Evolutionary conservation across 176 grass and related monocot genomes (phyloP).

Genomic region (Luzula sylvatica): DNA sequence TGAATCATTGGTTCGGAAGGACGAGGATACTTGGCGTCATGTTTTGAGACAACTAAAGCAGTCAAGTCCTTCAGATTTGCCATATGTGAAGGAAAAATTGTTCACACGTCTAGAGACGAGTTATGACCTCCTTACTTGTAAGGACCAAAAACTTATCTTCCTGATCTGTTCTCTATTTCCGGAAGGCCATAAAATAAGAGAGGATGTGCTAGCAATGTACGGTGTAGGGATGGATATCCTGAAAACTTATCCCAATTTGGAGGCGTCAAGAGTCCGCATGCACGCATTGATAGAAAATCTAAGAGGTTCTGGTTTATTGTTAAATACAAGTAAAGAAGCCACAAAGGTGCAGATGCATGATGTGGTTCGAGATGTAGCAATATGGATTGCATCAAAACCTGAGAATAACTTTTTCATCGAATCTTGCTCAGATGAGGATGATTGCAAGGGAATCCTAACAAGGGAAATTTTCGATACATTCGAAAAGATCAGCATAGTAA

Average conservation of each 20-base stretch:
- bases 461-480: no score
- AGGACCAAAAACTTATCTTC: slow-evolving; percentile 7
- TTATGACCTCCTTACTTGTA: background rate
- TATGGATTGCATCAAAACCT: no score
- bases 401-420: no score
- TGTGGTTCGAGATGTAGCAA: no score
- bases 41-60: background rate
- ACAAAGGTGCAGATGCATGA: no score
- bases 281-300: slow-evolving; percentile 6
- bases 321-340: no score
- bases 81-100: slow-evolving; percentile 2
- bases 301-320: no score
- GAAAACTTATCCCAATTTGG: background rate
- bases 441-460: no score
- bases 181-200: slow-evolving; percentile 15
- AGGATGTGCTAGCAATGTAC: slow-evolving; percentile 4
- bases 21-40: background rate
- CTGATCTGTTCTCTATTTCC: slow-evolving; percentile 16
- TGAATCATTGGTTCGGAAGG: background rate
- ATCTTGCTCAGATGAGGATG: no score
- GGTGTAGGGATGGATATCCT: background rate
- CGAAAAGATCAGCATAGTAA: no score
- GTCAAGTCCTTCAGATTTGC: background rate
- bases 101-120: slow-evolving; percentile 12
- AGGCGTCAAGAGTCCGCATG: background rate